Conservation (phyloP, 306 rosid genomes). For the Parietaria judaica region DNA sequence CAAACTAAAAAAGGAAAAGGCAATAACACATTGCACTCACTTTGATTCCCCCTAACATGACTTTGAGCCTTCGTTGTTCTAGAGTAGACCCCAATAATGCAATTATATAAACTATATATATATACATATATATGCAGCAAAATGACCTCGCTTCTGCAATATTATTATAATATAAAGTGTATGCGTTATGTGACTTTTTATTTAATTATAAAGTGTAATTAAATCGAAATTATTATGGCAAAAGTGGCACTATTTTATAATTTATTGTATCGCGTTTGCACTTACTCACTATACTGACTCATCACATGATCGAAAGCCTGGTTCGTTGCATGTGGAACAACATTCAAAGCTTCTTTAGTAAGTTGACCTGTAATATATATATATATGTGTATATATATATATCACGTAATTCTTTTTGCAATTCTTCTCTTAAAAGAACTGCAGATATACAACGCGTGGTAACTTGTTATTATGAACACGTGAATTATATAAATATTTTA, state of each 20-base stretch:
- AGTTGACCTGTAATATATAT: neutral
- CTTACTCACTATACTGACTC: slow-evolving; percentile 7
- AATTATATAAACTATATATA: neutral
- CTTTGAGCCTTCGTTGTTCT: slow-evolving; percentile 12
- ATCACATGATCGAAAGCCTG: neutral
- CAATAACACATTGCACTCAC: neutral
- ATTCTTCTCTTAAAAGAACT: neutral
- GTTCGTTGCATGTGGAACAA: slow-evolving; percentile 5
- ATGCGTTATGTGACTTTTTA: too few species aligned
- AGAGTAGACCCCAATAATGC: slow-evolving; percentile 17
- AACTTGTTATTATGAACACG: too few species aligned
- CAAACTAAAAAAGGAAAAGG: neutral
- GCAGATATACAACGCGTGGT: too few species aligned
- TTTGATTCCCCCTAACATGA: slow-evolving; percentile 4
- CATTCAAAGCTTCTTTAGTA: neutral
- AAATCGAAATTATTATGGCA: neutral
- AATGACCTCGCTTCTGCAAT: slow-evolving; percentile 13
- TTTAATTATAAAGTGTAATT: neutral
- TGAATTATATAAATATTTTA: too few species aligned
- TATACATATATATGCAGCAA: slow-evolving; percentile 13
- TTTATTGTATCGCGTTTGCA: neutral
- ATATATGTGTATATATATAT: neutral
- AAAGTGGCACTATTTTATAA: neutral
- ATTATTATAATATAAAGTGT: neutral
- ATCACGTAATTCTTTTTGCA: neutral